These are phyloP conservation scores for Colletotrichum liaoningense DNA, from an alignment of 2,329 filamentous ascomycete species.

Conservation along the genomic window DNA sequence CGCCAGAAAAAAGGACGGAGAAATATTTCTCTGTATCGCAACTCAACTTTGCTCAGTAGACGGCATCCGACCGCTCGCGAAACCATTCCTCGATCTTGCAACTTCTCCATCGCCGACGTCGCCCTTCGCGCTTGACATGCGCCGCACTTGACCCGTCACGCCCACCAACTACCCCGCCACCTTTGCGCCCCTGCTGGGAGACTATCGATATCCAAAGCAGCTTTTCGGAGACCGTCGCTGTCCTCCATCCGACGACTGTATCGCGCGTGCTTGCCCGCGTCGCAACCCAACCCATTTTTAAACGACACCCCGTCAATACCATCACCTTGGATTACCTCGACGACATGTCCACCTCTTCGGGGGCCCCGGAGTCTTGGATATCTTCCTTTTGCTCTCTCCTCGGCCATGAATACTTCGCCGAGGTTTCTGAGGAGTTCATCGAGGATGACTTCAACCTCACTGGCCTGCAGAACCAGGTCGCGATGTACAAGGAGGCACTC, in stretches of 20 bases:
- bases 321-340: slow-evolving; percentile 33
- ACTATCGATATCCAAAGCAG: slow-evolving; percentile 13
- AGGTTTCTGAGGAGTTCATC: slow-evolving; percentile 98
- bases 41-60: slow-evolving; percentile 1
- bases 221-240: slow-evolving; percentile 3
- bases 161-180: slow-evolving; percentile 32
- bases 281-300: slow-evolving; percentile 5
- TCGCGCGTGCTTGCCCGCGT: slow-evolving; percentile 21
- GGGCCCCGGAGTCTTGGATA: slow-evolving; percentile 90
- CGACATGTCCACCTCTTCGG: slow-evolving; percentile 70
- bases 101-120: background rate
- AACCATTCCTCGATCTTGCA: background rate
- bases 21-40: background rate
- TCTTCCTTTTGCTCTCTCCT: slow-evolving; percentile 95
- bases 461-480: slow-evolving; percentile 92
- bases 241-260: slow-evolving; percentile 8
- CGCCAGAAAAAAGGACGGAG: slow-evolving; percentile 1
- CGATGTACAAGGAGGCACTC: slow-evolving; percentile 98
- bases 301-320: slow-evolving; percentile 38
- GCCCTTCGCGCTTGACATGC: slow-evolving; percentile 30
- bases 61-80: slow-evolving; percentile 8
- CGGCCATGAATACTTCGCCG: slow-evolving; percentile 98
- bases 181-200: slow-evolving; percentile 29
- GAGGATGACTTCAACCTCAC: slow-evolving; percentile 99
- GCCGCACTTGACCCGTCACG: slow-evolving; percentile 29